These are phyloP conservation scores for Fusarium tjaetaba DNA, from an alignment of 2,329 filamentous ascomycete species.

Conservation along the genomic window DNA sequence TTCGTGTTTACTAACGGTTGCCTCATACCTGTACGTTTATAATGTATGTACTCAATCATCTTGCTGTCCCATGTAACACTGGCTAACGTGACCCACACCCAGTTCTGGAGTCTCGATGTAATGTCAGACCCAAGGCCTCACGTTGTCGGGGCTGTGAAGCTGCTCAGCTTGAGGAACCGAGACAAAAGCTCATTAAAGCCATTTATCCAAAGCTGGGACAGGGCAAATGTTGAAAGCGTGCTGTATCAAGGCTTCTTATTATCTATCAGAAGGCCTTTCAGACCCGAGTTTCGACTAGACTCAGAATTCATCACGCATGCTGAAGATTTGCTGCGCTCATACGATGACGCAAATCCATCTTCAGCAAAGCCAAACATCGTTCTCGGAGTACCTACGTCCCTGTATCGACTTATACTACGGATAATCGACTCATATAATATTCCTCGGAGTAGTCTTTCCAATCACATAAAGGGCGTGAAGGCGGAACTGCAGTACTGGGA, in stretches of 20 bases:
- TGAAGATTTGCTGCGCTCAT: background rate
- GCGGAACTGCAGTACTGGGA: background rate
- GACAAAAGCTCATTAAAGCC: background rate
- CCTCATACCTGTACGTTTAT: rapidly evolving
- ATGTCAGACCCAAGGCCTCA: background rate
- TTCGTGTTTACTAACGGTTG: background rate
- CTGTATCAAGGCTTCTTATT: background rate
- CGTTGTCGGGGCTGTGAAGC: background rate
- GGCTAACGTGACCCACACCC: background rate
- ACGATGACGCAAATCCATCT: background rate
- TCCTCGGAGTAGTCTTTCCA: background rate
- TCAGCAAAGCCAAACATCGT: background rate
- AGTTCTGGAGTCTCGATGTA: background rate
- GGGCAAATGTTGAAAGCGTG: background rate
- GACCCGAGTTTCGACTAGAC: background rate
- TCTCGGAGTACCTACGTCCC: background rate
- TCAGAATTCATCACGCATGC: background rate
- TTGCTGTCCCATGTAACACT: background rate
- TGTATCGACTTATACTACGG: background rate
- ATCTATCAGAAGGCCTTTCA: background rate
- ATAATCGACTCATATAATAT: background rate
- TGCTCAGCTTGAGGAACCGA: background rate
- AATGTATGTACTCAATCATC: background rate
- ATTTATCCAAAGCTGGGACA: background rate
- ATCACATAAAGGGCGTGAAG: background rate